A percentile compares a stretch with the other conserved stretches of the same genome.
Evolutionary conservation across 139 green algal genomes (phyloP).

Genomic region (Gonium pectorale): DNA sequence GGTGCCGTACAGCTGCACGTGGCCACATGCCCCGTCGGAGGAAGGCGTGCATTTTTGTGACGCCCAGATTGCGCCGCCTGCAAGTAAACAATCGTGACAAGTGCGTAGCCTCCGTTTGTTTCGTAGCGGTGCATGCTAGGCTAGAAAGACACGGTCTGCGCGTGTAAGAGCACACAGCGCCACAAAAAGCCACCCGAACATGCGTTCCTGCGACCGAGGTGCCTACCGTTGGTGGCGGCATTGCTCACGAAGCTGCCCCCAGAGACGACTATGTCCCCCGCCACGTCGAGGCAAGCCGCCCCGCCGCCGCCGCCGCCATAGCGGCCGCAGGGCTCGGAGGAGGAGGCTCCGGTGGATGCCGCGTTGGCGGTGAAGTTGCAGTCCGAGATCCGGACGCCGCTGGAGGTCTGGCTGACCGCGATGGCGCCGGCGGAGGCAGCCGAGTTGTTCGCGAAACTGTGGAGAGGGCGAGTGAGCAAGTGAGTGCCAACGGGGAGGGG

Average conservation of each 20-base stretch:
- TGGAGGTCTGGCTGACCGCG: background rate
- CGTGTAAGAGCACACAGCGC: no score
- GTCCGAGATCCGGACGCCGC: background rate
- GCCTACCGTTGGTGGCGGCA: conserved; percentile 15
- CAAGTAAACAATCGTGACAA: no score
- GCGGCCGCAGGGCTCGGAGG: background rate
- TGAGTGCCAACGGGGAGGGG: background rate
- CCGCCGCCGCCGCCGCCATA: conserved; percentile 26
- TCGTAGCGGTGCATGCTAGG: no score
- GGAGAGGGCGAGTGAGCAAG: background rate
- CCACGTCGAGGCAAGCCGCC: background rate
- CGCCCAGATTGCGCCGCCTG: background rate
- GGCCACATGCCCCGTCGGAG: background rate
- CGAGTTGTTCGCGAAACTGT: conserved; percentile 36
- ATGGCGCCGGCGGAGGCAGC: conserved; percentile 3
- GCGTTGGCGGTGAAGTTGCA: conserved; percentile 4
- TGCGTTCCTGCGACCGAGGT: no score
- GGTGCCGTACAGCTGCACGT: background rate
- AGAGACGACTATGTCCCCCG: background rate
- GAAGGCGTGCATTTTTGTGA: conserved; percentile 8
- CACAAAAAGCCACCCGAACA: no score
- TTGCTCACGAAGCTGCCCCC: background rate
- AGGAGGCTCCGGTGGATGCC: background rate
- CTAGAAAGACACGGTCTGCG: no score
- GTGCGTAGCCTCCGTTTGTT: no score